Evolutionary conservation across 1,139 yeast species (phyloP).

Genomic region (Lodderomyces parapsilosis): DNA sequence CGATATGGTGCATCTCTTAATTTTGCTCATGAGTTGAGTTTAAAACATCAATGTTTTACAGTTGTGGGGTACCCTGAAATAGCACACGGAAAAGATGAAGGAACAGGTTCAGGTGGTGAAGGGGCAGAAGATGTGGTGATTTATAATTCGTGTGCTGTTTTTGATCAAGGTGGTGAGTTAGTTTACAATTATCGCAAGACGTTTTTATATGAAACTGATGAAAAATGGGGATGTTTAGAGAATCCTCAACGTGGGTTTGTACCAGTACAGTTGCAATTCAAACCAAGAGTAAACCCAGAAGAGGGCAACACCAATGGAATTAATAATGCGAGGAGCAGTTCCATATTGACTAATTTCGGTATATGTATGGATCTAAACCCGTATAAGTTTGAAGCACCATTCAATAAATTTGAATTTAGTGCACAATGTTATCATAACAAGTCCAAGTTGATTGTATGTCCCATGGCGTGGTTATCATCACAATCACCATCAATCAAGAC

Average conservation of each 20-base stretch:
- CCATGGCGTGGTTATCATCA: conserved; percentile 86
- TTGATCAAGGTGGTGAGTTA: conserved; percentile 56
- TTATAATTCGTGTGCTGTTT: conserved; percentile 73
- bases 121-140: conserved; percentile 19
- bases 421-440: conserved; percentile 46
- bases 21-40: conserved; percentile 59
- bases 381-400: conserved; percentile 78
- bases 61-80: conserved; percentile 82
- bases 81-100: conserved; percentile 1
- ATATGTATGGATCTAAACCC: conserved; percentile 97
- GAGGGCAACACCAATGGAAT: background rate
- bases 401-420: conserved; percentile 71
- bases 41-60: conserved; percentile 58
- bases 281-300: background rate
- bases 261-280: conserved; percentile 35
- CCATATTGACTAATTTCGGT: conserved; percentile 58
- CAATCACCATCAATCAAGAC: conserved; percentile 42
- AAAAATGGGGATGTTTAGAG: conserved; percentile 76
- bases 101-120: conserved; percentile 15
- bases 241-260: conserved; percentile 53
- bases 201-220: conserved; percentile 78
- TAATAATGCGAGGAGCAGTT: background rate
- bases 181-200: conserved; percentile 74
- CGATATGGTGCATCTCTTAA: conserved; percentile 44
- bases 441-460: conserved; percentile 62